Conservation (phyloP, 176 grass and related monocot species). For the Ananas comosus region DNA sequence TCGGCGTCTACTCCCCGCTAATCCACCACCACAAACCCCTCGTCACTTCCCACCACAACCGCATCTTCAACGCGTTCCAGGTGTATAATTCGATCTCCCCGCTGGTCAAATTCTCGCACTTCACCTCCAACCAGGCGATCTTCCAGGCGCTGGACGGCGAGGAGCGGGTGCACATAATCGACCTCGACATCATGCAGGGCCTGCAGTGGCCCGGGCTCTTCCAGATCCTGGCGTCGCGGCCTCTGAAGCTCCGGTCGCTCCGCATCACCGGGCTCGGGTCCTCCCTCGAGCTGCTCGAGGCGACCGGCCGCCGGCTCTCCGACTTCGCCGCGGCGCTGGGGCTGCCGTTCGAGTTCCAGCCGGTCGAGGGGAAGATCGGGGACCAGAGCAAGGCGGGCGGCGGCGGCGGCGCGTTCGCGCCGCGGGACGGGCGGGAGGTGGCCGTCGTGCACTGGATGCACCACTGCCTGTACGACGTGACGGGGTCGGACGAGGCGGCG, state of each 20-base stretch:
- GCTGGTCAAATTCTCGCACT: constrained; percentile 91
- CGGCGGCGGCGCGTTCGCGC: constrained; percentile 29
- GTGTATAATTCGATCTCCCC: constrained; percentile 78
- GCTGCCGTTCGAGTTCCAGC: constrained; percentile 62
- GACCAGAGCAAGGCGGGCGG: constrained; percentile 31
- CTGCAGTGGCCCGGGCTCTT: constrained; percentile 86
- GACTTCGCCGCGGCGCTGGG: constrained; percentile 60
- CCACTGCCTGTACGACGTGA: constrained; percentile 84
- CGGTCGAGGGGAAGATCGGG: constrained; percentile 77
- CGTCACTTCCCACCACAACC: constrained; percentile 32
- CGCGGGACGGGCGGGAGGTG: constrained; percentile 35
- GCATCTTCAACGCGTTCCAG: constrained; percentile 48
- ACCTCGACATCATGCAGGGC: constrained; percentile 95
- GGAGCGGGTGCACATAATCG: constrained; percentile 59
- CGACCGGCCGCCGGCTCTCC: constrained; percentile 57
- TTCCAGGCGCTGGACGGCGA: constrained; percentile 60
- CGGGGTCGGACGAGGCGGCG: constrained; percentile 59
- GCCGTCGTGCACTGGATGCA: constrained; percentile 96
- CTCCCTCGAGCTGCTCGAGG: constrained; percentile 69
- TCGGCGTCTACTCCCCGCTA: constrained; percentile 67
- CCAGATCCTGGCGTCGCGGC: constrained; percentile 76
- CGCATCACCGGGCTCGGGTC: constrained; percentile 69
- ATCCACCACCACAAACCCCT: constrained; percentile 21
- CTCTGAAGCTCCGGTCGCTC: constrained; percentile 40
- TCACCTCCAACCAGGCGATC: constrained; percentile 94